Base-by-base conservation (phyloP, 2,329 filamentous ascomycete genomes). In the Fusarium tricinctum region DNA sequence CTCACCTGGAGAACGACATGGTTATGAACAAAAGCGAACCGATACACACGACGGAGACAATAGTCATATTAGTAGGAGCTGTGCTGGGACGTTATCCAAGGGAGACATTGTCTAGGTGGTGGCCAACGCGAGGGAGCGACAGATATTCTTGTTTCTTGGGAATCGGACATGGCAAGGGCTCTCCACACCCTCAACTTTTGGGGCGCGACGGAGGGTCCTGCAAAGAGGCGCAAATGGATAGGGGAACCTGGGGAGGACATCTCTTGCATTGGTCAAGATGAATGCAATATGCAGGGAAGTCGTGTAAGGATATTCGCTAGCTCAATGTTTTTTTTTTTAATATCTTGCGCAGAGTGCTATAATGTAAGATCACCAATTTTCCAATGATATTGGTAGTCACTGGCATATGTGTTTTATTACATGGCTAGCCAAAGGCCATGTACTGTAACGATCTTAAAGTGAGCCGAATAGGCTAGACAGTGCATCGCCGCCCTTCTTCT, bases 401-500 rank as follows among this genome's bases (percentile, higher is more conserved):
- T 48, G 20, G 28, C 20, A 56, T 6, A 32, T 23, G 30, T 22
- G 6, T 19, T 23, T n/a, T 51, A 19, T 66, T 32, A 45, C 10
- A 32, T 22, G 10, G 14, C 35, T 19, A 19, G 35, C 9, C 8
- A 10, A 38, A 38, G 33, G 40, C 20, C n/a, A 17, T 38, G 20
- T 32, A 45, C 22, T 28, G 17, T 13, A 20, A 30, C 15, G 13
- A 12, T 55, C 30, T 66, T 28, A 74, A 12, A 92, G 77, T 12
- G 85, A 85, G 52, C 84, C 85, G 74, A 96, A 96, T 23, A 95
- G 78, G 74, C 89, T 89, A 65, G 94, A 92, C 56, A 95, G 91
- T 42, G 87, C 90, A 75, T 94, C 88, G 8, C 82, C 81, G 38
- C 82, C 85, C 68, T 82, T 86, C 57, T 84, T 85, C 72, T 84